Evolutionary conservation across 192 early-diverging fungal genomes (phyloP).

Genomic region (Phlyctochytrium planicorne): DNA sequence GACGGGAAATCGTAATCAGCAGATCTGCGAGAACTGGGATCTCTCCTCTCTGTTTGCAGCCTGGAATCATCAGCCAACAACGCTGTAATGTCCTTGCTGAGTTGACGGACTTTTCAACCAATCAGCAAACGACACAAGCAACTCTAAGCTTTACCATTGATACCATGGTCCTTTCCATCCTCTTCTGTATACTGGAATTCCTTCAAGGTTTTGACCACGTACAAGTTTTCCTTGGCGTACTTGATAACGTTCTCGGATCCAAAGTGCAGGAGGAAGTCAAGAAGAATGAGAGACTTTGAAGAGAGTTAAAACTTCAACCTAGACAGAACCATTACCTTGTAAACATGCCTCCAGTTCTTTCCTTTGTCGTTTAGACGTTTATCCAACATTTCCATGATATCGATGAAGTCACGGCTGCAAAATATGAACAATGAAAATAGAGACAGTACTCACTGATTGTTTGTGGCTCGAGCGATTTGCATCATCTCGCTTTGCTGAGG

Average conservation of each 20-base stretch:
- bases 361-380: constrained; percentile 97
- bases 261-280: constrained; percentile 80
- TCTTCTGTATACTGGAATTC: constrained; percentile 98
- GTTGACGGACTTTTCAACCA: constrained; percentile 74
- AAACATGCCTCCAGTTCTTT: constrained; percentile 98
- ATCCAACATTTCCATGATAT: constrained; percentile 98
- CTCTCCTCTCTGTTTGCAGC: constrained; percentile 73
- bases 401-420: constrained; percentile 80
- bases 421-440: constrained; percentile 1
- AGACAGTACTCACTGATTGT: constrained; percentile 70
- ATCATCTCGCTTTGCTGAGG: constrained; percentile 77
- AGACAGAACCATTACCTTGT: constrained; percentile 82
- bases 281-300: constrained; percentile 79
- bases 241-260: constrained; percentile 85
- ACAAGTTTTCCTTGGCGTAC: constrained; percentile 86
- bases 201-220: constrained; percentile 92
- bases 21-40: constrained; percentile 14
- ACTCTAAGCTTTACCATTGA: constrained; percentile 69
- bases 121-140: background rate
- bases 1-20: background rate
- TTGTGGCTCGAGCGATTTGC: constrained; percentile 81
- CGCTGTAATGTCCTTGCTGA: constrained; percentile 85
- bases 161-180: constrained; percentile 84
- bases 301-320: background rate
- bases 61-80: constrained; percentile 76